A percentile compares a stretch with the other conserved stretches of the same genome.
Evolutionary conservation across 202 grass and related monocot genomes (phyloP).

Genomic region (Tripidium arundinaceum): DNA sequence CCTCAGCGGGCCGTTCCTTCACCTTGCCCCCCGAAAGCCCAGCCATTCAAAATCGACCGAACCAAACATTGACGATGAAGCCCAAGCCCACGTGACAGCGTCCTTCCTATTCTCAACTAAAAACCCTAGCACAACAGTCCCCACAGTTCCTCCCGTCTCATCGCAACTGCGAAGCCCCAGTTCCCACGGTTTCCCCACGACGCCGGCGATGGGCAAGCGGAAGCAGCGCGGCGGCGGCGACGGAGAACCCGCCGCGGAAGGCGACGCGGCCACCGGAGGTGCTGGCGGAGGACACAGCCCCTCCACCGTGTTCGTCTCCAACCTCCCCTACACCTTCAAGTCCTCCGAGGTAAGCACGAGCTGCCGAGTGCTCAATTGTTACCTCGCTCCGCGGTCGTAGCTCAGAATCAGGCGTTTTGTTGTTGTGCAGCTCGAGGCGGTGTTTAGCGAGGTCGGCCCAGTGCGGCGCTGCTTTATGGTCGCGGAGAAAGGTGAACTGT

Average conservation of each 20-base stretch:
- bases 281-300: constrained; percentile 46
- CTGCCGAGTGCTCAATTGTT: neutral
- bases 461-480: constrained; percentile 95
- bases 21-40: neutral
- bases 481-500: constrained; percentile 50
- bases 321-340: constrained; percentile 82
- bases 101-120: neutral
- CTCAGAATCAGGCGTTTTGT: neutral
- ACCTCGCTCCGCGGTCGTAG: neutral
- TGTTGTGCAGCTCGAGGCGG: constrained; percentile 56
- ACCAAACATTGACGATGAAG: neutral
- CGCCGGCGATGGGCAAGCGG: constrained; percentile 72
- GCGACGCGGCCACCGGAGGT: neutral
- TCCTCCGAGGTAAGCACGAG: constrained; percentile 53
- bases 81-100: neutral
- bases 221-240: constrained; percentile 42
- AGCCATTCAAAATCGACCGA: neutral
- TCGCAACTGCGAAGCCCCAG: neutral
- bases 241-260: constrained; percentile 1
- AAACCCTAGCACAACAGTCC: constrained; percentile 46
- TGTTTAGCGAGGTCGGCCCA: constrained; percentile 85
- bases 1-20: neutral
- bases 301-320: constrained; percentile 85
- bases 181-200: constrained; percentile 1
- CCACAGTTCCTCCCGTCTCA: neutral